A percentile compares a stretch with the other conserved stretches of the same genome.
These are phyloP conservation scores for Magnusiomyces suaveolens DNA, from an alignment of 1,139 yeast species.

Conservation along the genomic window DNA sequence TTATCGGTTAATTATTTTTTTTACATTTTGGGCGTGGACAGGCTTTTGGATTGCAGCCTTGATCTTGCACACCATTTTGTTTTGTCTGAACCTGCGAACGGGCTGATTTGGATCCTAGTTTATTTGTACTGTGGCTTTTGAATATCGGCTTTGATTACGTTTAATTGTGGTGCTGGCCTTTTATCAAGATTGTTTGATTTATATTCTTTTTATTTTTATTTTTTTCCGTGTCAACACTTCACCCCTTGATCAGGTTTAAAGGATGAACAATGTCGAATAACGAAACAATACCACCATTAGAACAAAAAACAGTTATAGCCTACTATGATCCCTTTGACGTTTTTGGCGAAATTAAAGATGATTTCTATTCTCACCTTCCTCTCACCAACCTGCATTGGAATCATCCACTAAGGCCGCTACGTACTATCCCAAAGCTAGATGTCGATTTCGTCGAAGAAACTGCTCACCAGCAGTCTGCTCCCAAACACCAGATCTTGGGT, in stretches of 20 bases:
- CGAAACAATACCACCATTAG: constrained; percentile 6
- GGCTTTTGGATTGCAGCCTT: too few species aligned
- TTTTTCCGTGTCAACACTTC: background rate
- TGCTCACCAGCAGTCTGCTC: constrained; percentile 33
- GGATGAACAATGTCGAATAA: background rate
- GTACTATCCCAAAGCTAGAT: constrained; percentile 58
- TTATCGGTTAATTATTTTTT: too few species aligned
- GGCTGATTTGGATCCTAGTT: too few species aligned
- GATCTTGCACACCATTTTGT: too few species aligned
- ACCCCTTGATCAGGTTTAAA: background rate
- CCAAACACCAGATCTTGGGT: constrained; percentile 37
- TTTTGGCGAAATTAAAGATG: constrained; percentile 45
- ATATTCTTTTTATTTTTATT: background rate
- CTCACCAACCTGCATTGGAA: constrained; percentile 77
- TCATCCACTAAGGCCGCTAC: constrained; percentile 44
- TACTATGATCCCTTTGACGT: constrained; percentile 82
- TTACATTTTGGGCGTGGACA: too few species aligned
- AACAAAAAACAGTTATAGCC: constrained; percentile 40
- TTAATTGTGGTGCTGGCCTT: too few species aligned
- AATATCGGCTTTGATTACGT: too few species aligned
- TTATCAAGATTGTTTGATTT: background rate
- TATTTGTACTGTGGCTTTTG: background rate
- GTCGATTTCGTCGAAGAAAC: constrained; percentile 55
- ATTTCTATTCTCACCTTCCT: constrained; percentile 48
- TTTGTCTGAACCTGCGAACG: too few species aligned